These are phyloP conservation scores for Cladosporium cucumerinum DNA, from an alignment of 2,329 filamentous ascomycete genomes.

Conservation along the genomic window DNA sequence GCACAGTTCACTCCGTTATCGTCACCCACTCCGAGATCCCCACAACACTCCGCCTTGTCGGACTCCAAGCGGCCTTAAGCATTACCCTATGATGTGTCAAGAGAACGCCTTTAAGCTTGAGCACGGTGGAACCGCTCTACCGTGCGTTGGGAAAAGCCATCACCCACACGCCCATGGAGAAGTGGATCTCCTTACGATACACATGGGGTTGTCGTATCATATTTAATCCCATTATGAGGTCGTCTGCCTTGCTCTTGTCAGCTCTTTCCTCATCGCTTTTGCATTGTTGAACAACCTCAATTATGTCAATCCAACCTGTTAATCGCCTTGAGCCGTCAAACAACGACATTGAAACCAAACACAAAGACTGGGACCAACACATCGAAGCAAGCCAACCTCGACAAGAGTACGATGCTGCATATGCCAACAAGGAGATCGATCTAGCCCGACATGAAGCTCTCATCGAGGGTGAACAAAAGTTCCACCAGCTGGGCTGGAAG, in stretches of 20 bases:
- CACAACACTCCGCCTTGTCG: slow-evolving; percentile 8
- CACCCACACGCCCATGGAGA: slow-evolving; percentile 14
- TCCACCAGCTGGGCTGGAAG: slow-evolving; percentile 49
- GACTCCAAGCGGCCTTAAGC: slow-evolving; percentile 1
- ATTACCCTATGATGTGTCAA: slow-evolving; percentile 14
- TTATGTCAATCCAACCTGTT: slow-evolving; percentile 11
- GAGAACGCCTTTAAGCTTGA: not conserved
- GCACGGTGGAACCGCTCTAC: not conserved
- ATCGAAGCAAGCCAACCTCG: slow-evolving; percentile 1
- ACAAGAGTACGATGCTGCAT: not conserved
- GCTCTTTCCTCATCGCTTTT: not conserved
- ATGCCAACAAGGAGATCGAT: slow-evolving; percentile 34
- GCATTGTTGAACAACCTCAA: not conserved
- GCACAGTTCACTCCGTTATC: not conserved
- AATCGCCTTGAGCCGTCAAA: not conserved
- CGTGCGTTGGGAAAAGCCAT: not conserved
- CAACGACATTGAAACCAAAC: not conserved
- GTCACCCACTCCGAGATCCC: not conserved
- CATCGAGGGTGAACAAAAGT: slow-evolving; percentile 34
- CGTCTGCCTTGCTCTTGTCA: not conserved
- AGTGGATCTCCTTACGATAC: not conserved
- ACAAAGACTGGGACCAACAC: not conserved
- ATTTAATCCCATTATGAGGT: not conserved
- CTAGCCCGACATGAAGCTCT: slow-evolving; percentile 32
- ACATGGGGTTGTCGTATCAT: not conserved